Percentiles rank a stretch among this genome's conserved stretches.
phyloP scores from a whole-genome alignment of 2,329 filamentous ascomycete species.

The Fusarium fracticaudum region DNA sequence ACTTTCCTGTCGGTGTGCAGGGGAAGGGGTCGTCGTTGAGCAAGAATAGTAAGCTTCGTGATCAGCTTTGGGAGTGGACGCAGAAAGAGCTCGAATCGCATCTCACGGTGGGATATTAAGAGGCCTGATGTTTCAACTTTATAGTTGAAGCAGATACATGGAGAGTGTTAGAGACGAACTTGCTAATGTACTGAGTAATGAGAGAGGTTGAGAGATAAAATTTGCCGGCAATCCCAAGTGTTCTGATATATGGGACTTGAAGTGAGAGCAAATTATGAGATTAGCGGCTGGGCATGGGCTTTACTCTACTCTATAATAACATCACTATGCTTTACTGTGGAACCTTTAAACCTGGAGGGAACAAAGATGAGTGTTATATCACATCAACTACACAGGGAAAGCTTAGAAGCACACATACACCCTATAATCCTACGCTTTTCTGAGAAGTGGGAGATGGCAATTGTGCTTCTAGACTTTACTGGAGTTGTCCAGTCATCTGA shows the following conservation, averaged over 20 bases:
- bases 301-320: background rate
- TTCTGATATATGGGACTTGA: too few species aligned
- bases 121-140: too few species aligned
- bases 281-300: background rate
- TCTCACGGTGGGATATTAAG: background rate
- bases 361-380: fast-evolving
- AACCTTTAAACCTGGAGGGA: background rate
- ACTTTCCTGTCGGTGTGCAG: background rate
- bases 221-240: too few species aligned
- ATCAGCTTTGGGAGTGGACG: background rate
- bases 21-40: background rate
- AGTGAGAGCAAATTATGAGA: background rate
- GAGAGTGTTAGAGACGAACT: fast-evolving
- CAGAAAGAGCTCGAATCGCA: background rate
- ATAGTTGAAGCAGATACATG: fast-evolving
- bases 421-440: too few species aligned
- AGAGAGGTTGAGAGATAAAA: background rate
- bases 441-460: too few species aligned
- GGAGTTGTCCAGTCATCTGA: fast-evolving
- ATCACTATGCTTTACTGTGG: fast-evolving
- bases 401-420: too few species aligned
- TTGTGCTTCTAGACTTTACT: background rate
- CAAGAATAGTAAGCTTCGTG: background rate
- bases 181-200: background rate
- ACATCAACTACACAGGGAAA: background rate